These are phyloP conservation scores for Gossypium davidsonii DNA, from an alignment of 441 rosid species.

Conservation along the genomic window DNA sequence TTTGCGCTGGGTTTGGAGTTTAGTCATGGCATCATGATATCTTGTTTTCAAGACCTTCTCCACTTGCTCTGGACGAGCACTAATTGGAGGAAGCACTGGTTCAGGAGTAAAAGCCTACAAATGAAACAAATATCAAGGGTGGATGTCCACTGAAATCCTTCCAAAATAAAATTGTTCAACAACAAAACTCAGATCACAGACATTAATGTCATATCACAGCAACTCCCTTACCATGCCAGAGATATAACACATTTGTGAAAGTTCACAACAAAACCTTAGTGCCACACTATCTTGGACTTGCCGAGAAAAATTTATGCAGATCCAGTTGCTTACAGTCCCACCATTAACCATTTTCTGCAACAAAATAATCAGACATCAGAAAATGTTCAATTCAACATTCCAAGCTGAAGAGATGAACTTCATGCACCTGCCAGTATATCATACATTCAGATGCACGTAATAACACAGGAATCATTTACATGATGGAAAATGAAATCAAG, in stretches of 20 bases:
- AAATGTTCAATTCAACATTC: not conserved
- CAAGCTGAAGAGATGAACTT: not conserved
- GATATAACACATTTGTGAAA: constrained; percentile 74
- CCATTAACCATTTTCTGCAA: constrained; percentile 96
- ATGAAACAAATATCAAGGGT: constrained; percentile 9
- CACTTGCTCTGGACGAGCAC: constrained; percentile 82
- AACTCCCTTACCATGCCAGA: constrained; percentile 73
- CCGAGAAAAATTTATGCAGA: constrained; percentile 82
- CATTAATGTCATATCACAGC: not conserved
- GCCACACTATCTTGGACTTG: constrained; percentile 64
- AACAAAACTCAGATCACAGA: not conserved
- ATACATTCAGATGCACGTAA: not conserved
- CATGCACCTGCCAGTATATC: not conserved
- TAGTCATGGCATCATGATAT: constrained; percentile 77
- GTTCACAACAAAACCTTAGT: constrained; percentile 67
- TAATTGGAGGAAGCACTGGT: constrained; percentile 58
- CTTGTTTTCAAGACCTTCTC: constrained; percentile 73
- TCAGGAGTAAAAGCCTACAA: constrained; percentile 68
- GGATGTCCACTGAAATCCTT: constrained; percentile 8
- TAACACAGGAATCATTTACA: not conserved
- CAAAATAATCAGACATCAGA: not conserved
- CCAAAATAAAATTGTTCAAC: not conserved
- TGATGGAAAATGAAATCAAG: not conserved
- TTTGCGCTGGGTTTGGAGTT: constrained; percentile 48
- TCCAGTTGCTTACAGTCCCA: constrained; percentile 79